These are phyloP conservation scores for Zymoseptoria tritici DNA, from an alignment of 2,329 filamentous ascomycete species.

Conservation along the genomic window DNA sequence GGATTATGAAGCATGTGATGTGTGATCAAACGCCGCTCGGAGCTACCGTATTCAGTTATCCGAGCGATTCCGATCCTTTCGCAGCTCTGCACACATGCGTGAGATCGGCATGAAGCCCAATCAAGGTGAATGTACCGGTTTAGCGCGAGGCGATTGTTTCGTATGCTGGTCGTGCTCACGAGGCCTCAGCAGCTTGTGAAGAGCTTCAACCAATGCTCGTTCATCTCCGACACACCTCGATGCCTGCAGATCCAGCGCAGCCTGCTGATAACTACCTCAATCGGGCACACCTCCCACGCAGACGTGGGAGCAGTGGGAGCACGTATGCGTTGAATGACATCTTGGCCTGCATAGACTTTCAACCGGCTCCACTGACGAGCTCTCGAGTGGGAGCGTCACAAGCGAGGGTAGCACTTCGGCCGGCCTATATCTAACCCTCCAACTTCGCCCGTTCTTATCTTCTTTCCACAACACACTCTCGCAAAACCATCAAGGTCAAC, in stretches of 20 bases:
- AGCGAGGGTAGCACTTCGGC: slow-evolving; percentile 1
- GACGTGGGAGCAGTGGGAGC: background rate
- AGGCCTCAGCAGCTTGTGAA: background rate
- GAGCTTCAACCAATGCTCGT: background rate
- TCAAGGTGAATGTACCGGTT: background rate
- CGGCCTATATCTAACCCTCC: slow-evolving; percentile 14
- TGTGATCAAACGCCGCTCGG: background rate
- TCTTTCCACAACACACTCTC: slow-evolving; percentile 7
- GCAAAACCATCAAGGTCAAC: slow-evolving; percentile 17
- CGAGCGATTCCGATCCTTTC: background rate
- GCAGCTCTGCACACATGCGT: background rate
- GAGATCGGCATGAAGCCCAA: background rate
- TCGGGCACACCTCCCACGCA: background rate
- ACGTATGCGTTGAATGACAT: slow-evolving; percentile 4
- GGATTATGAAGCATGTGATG: slow-evolving; percentile 12
- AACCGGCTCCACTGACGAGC: slow-evolving; percentile 12
- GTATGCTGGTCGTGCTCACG: background rate
- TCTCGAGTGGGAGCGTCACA: slow-evolving; percentile 7
- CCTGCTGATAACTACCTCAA: background rate
- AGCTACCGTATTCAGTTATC: background rate
- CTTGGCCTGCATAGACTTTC: slow-evolving; percentile 16
- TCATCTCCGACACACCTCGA: background rate
- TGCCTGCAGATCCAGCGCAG: background rate
- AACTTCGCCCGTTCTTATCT: slow-evolving; percentile 9
- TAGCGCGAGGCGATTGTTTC: background rate